These are phyloP conservation scores for Aspergillus nanangensis DNA, from an alignment of 495 filamentous ascomycete species.

Conservation along the genomic window DNA sequence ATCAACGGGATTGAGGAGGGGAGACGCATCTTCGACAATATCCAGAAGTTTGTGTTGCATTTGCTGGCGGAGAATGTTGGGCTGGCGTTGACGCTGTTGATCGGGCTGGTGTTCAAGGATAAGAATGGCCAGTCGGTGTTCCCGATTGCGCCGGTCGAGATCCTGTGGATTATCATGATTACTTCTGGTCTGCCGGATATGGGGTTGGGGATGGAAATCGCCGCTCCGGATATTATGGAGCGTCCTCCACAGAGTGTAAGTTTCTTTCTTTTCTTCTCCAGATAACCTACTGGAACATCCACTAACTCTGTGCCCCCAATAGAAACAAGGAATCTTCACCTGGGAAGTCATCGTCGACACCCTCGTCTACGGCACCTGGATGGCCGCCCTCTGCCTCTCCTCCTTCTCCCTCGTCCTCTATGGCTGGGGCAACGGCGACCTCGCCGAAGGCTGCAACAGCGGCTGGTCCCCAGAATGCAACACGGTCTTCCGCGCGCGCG, in stretches of 20 bases:
- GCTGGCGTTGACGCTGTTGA: slow-evolving; percentile 61
- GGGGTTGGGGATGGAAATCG: slow-evolving; percentile 68
- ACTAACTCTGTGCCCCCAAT: slow-evolving; percentile 22
- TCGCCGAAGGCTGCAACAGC: slow-evolving; percentile 61
- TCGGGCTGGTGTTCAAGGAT: slow-evolving; percentile 72
- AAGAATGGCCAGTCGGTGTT: slow-evolving; percentile 59
- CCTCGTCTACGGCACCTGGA: slow-evolving; percentile 66
- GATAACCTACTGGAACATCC: slow-evolving; percentile 12
- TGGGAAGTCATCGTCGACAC: slow-evolving; percentile 64
- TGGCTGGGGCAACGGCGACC: slow-evolving; percentile 60
- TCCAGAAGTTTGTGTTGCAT: slow-evolving; percentile 75
- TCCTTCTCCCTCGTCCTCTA: slow-evolving; percentile 64
- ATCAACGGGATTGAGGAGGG: slow-evolving; percentile 71
- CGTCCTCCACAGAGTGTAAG: slow-evolving; percentile 59
- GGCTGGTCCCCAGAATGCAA: slow-evolving; percentile 50
- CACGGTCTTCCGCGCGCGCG: slow-evolving; percentile 65
- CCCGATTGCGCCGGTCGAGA: slow-evolving; percentile 67
- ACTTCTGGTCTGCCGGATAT: slow-evolving; percentile 71
- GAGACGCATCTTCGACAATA: slow-evolving; percentile 70
- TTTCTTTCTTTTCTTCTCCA: neutral
- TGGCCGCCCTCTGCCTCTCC: slow-evolving; percentile 60
- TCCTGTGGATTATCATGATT: slow-evolving; percentile 76
- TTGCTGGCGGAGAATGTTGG: slow-evolving; percentile 71
- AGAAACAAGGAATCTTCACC: slow-evolving; percentile 67
- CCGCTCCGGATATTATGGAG: slow-evolving; percentile 61